These are phyloP conservation scores for Esteya vermicola DNA, from an alignment of 2,329 filamentous ascomycete genomes.

Conservation along the genomic window DNA sequence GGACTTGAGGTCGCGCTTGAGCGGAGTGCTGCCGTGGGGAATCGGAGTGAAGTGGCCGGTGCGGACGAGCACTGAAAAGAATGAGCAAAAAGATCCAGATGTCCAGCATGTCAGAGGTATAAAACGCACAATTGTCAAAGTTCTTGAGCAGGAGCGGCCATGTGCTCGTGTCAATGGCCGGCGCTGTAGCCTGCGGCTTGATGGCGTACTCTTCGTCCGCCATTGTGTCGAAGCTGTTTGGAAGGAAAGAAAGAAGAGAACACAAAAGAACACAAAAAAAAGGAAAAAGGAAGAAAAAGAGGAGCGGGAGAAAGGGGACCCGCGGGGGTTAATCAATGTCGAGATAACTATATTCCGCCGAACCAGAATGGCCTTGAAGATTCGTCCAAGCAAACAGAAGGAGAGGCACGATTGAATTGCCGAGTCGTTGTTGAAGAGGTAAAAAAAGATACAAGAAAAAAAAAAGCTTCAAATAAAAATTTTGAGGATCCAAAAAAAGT, in stretches of 20 bases:
- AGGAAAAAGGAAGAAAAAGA: no score
- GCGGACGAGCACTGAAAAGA: conserved; percentile 61
- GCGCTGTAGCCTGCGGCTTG: conserved; percentile 75
- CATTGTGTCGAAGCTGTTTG: no score
- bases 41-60: conserved; percentile 97
- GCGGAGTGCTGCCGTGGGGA: conserved; percentile 76
- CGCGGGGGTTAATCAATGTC: no score
- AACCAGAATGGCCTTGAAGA: no score
- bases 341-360: not conserved
- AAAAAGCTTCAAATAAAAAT: conserved; percentile 3
- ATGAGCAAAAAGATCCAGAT: conserved; percentile 1
- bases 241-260: no score
- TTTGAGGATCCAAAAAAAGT: conserved; percentile 5
- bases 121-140: conserved; percentile 64
- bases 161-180: conserved; percentile 68
- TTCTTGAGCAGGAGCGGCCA: conserved; percentile 95
- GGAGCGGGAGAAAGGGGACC: no score
- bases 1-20: conserved; percentile 90
- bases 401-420: no score
- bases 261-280: no score
- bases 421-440: no score
- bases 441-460: no score
- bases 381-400: no score
- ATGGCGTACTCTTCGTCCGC: conserved; percentile 58
- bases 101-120: not conserved